Conservation (phyloP, 2,329 filamentous ascomycete genomes). For the Colletotrichum tamarilloi region DNA sequence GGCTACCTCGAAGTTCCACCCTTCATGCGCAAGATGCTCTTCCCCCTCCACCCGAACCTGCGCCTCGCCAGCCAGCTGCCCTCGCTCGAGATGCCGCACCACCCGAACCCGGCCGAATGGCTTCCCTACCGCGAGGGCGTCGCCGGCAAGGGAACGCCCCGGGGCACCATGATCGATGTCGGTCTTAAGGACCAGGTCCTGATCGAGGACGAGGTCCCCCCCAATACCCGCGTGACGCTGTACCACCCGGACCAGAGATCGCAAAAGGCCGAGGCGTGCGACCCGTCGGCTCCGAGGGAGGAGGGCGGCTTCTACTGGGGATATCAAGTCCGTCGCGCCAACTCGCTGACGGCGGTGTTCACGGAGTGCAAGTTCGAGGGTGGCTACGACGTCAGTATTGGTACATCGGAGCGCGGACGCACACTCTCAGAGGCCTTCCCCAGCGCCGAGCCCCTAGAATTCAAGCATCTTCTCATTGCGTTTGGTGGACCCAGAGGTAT, state of each 20-base stretch:
- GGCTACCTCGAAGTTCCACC: slow-evolving; percentile 87
- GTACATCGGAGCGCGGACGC: slow-evolving; percentile 82
- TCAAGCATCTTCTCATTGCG: slow-evolving; percentile 80
- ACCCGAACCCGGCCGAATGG: slow-evolving; percentile 81
- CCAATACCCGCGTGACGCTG: slow-evolving; percentile 79
- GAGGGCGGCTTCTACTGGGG: slow-evolving; percentile 90
- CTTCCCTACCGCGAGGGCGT: slow-evolving; percentile 84
- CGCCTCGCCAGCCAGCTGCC: slow-evolving; percentile 78
- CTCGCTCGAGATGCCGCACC: slow-evolving; percentile 86
- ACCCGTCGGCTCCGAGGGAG: slow-evolving; percentile 76
- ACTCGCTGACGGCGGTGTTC: slow-evolving; percentile 77
- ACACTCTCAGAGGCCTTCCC: slow-evolving; percentile 60
- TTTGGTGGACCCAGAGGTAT: slow-evolving; percentile 86
- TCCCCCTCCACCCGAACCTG: slow-evolving; percentile 83
- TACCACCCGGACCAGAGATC: slow-evolving; percentile 66
- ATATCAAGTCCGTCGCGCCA: slow-evolving; percentile 75
- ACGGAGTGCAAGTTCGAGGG: slow-evolving; percentile 80
- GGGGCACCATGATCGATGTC: slow-evolving; percentile 67
- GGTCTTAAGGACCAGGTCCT: slow-evolving; percentile 66
- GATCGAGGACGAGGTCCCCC: slow-evolving; percentile 71
- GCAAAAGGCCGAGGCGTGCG: slow-evolving; percentile 68
- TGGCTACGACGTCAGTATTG: slow-evolving; percentile 86
- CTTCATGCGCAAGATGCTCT: slow-evolving; percentile 80
- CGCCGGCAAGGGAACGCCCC: slow-evolving; percentile 60
- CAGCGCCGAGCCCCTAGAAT: slow-evolving; percentile 55